Conservation (phyloP, 1,284 basidiomycete genomes). For the Ceratobasidium papillatum region DNA sequence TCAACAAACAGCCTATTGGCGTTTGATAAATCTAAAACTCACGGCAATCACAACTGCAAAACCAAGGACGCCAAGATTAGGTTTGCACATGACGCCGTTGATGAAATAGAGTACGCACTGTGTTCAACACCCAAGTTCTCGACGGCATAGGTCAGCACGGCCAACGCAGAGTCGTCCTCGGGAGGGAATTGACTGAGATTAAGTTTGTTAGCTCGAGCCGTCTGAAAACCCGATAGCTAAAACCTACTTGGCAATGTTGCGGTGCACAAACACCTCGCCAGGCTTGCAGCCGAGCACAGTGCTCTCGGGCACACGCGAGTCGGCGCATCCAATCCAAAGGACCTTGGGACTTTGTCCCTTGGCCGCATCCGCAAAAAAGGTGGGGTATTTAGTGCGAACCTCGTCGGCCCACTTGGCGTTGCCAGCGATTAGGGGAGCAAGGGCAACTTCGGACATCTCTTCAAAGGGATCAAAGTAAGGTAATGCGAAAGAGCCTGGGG, state of each 20-base stretch:
- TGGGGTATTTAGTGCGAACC: conserved; percentile 64
- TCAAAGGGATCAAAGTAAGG: conserved; percentile 28
- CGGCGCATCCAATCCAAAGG: conserved; percentile 76
- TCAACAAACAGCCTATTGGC: conserved; percentile 36
- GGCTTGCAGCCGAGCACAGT: conserved; percentile 63
- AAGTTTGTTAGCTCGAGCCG: not conserved
- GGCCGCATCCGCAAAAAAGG: conserved; percentile 67
- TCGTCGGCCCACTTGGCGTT: conserved; percentile 71
- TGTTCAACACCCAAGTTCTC: conserved; percentile 82
- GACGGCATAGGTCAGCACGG: conserved; percentile 86
- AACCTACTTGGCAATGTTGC: conserved; percentile 70
- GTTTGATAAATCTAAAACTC: conserved; percentile 21
- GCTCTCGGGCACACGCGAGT: conserved; percentile 71
- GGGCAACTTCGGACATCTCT: conserved; percentile 41
- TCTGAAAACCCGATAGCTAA: not conserved
- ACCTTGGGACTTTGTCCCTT: conserved; percentile 78
- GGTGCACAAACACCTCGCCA: conserved; percentile 74
- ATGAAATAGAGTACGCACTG: conserved; percentile 61
- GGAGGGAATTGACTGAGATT: conserved; percentile 78
- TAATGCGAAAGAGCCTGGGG: conserved; percentile 7
- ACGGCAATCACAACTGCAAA: conserved; percentile 29
- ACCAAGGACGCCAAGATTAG: not conserved
- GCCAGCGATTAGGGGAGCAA: conserved; percentile 60
- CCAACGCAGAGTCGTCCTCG: conserved; percentile 78
- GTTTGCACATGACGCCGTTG: conserved; percentile 48